Conservation (phyloP, 495 filamentous ascomycete species). For the Cercophora samala region DNA sequence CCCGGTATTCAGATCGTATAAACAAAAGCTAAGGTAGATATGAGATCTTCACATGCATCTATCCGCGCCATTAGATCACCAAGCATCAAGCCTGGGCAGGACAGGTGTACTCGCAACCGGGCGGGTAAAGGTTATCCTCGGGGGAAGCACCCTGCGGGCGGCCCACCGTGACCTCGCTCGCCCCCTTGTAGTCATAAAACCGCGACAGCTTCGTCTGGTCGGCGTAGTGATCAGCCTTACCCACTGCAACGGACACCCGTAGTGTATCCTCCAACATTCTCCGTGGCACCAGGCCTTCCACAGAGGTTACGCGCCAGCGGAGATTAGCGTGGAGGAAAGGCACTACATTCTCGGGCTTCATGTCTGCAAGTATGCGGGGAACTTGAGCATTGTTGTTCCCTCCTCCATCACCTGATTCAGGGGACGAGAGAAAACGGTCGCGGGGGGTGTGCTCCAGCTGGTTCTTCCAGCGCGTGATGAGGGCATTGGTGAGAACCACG, state of each 20-base stretch:
- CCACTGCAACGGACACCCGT: too few species aligned
- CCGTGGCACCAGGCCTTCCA: too few species aligned
- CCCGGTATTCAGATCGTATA: too few species aligned
- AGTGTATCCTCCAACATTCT: too few species aligned
- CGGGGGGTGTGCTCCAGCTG: slow-evolving; percentile 2
- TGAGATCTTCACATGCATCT: too few species aligned
- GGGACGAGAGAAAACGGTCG: not conserved
- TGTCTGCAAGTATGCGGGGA: not conserved
- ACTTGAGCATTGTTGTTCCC: not conserved
- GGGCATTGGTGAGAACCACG: slow-evolving; percentile 9
- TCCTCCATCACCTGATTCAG: too few species aligned
- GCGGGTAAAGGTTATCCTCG: slow-evolving; percentile 13
- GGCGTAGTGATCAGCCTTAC: too few species aligned
- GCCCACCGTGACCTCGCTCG: slow-evolving; percentile 2
- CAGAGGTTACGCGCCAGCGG: too few species aligned
- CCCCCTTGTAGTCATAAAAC: slow-evolving; percentile 11
- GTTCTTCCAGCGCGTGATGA: slow-evolving; percentile 17
- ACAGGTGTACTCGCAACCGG: not conserved
- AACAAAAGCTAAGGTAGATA: too few species aligned
- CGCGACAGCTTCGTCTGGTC: too few species aligned
- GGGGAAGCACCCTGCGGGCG: slow-evolving; percentile 5
- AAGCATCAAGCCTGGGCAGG: too few species aligned
- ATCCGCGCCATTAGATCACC: too few species aligned
- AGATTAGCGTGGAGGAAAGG: slow-evolving; percentile 10
- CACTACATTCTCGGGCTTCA: slow-evolving; percentile 7